Evolutionary conservation across 2,329 filamentous ascomycete genomes (phyloP), one percentile per base, ranked within the genome.

Genomic region (Colletotrichum horii): DNA sequence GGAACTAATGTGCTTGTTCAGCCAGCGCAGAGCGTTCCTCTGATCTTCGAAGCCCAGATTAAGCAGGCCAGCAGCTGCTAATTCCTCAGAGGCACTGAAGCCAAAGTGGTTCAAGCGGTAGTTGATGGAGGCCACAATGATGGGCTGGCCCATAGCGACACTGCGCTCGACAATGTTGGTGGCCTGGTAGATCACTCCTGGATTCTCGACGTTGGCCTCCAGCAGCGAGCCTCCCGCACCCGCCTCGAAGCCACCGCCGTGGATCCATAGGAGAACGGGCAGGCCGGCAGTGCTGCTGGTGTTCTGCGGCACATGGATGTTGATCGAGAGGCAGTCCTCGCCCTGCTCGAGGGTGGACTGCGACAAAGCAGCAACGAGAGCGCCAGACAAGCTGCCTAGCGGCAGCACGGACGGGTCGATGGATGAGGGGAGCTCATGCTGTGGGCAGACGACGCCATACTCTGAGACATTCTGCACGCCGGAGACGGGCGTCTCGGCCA

Each of bases 111-210:
- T 52, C 43, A 52, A 52, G n/a, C 43, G 43, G 11, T 52, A 52
- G 43, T 52, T 52, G 43, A 52, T 52, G 2, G 43, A 94, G 81
- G 0, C 79, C 15, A 82, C 79, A n/a, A 83, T 80, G 69, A 73
- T n/a, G 26, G 70, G 70, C 26, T 73, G 24, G 15, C 70, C 64
- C 24, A 73, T 73, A 9, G n/a, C 38, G 28, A 61, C 64, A 16
- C 32, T 48, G 0, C 58, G 28, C 24, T 62, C 70, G 19, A 73
- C 70, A 6, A 73, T 55, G n/a, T 30, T 61, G 26, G 70, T 32
- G 2, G 58, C 22, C 34, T 73, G 26, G 64, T 68, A 68, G 4
- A 38, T 14, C 16, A 66, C 52, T 16, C 58, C 65, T 22, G 52
- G 58, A 11, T 52, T 52, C 43, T 52, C 43, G n/a, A 52, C 43